Evolutionary conservation across 768 basidiomycete species (phyloP), one percentile per base, ranked within the genome.

Genomic region (Nevesoporus exiguus): DNA sequence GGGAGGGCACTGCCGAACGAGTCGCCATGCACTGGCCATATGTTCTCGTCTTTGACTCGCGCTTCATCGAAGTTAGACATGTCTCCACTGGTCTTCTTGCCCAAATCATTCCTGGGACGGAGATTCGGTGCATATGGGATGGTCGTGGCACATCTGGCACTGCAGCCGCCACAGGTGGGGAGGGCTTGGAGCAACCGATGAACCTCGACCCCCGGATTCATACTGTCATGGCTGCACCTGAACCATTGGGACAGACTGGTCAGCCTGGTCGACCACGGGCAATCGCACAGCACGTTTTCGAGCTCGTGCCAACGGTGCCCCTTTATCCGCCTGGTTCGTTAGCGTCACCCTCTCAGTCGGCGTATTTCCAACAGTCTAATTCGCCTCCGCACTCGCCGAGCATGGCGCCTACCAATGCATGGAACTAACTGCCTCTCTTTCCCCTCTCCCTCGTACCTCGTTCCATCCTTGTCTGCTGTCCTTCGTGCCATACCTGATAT

Each of bases 11-110:
- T 0, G 92, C 91, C 0, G 91, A 94, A 59, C 85, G 84, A 30
- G 91, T 91, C 22, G 92, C 93, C 2, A 85, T 91, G 74, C 93
- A 95, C 66, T 82, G 86, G 42, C 94, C 93, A 1, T 93, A 93
- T 64, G 76, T 98, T 44, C 77, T 95, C 40, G 81, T 94, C 44
- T 92, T 96, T 67, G 92, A 95, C 66, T 78, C 83, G 9, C 86
- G 89, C 3, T 95, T 97, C 74, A 89, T 97, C 61, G 93, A 97
- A 71, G 81, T 97, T 37, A 84, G 93, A 22, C 87, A 93, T 67
- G 80, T 92, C 58, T 81, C 85, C 59, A 89, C 85, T 0, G 90
- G 91, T 4, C 80, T 87, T 0, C 80, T 93, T 5, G 83, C 82
- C 2, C 91, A 94, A 67, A 89, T 93, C 66, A 86, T 93, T 54